Evolutionary conservation across 2,329 filamentous ascomycete species (phyloP), one percentile per base, ranked within the genome.

Genomic region (Exophiala xenobiotica): DNA sequence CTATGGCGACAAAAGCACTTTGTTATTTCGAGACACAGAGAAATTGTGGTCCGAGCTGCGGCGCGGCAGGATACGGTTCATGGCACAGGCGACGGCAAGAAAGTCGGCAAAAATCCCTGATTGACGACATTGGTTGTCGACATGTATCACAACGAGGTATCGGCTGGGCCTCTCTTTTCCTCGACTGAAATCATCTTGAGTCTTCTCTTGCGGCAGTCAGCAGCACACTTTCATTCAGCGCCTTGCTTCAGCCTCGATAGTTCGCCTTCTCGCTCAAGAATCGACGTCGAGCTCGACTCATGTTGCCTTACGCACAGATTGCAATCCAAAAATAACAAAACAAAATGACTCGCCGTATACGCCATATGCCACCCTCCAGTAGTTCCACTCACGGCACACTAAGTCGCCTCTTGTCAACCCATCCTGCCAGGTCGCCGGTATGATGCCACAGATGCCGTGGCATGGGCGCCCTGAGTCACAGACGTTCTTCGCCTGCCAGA

Each of bases 201-300:
- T 35, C 52, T 48, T 51, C n/a, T n/a, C 23, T 55, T 55, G 46
- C 55, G 52, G 43, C 55, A 53, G 46, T 50, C 51, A 46, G 35
- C 29, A 33, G 16, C 51, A 50, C 46, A 35, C 41, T 54, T 50
- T 55, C 49, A 51, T 51, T 53, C 46, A 50, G 49, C 55, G 53
- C 55, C 55, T 55, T 52, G 45, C 46, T 58, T 51, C 55, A 53
- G 38, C 55, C 50, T 58, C 55, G 49, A 58, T 58, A 58, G 55
- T 55, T 54, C 49, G 55, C 52, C 55, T 51, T 53, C 23, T 52
- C 46, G 39, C 44, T 33, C 49, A 42, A 53, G 31, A 47, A 40
- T 46, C 42, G 45, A 46, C 52, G 51, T 58, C 52, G 49, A 51
- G 40, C 51, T 50, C 55, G 52, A 55, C 52, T 50, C 49, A 51